phyloP scores from a whole-genome alignment of 2,329 filamentous ascomycete genomes.

The Cytospora piceae region DNA sequence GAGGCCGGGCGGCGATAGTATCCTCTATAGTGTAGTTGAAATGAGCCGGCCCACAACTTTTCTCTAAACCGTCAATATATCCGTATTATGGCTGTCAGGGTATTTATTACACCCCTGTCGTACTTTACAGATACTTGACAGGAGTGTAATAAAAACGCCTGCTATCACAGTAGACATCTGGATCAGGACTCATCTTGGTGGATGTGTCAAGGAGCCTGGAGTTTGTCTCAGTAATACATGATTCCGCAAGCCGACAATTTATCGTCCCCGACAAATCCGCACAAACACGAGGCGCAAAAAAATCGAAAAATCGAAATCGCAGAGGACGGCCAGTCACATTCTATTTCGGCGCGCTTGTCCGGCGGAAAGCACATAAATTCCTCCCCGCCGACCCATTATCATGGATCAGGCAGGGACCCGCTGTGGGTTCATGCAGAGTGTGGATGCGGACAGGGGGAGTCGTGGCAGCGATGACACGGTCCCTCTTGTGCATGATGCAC shows the following conservation, averaged over 20 bases:
- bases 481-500: slow-evolving; percentile 2
- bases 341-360: slow-evolving; percentile 3
- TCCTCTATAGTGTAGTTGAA: background rate
- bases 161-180: too few species aligned
- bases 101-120: too few species aligned
- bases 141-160: too few species aligned
- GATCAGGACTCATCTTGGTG: background rate
- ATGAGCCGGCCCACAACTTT: background rate
- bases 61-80: background rate
- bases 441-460: slow-evolving; percentile 11
- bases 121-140: too few species aligned
- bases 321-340: background rate
- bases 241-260: background rate
- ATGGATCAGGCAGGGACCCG: background rate
- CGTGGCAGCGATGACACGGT: slow-evolving; percentile 26
- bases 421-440: background rate
- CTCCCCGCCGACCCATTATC: background rate
- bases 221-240: background rate
- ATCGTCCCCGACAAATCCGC: background rate
- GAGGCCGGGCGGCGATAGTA: background rate
- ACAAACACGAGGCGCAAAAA: background rate
- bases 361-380: background rate
- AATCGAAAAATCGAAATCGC: background rate
- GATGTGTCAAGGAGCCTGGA: background rate
- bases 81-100: too few species aligned